A percentile compares a stretch with the other conserved stretches of the same genome.
phyloP scores from a whole-genome alignment of 371 early-diverging fungal species.

The Funneliformis caledonium region DNA sequence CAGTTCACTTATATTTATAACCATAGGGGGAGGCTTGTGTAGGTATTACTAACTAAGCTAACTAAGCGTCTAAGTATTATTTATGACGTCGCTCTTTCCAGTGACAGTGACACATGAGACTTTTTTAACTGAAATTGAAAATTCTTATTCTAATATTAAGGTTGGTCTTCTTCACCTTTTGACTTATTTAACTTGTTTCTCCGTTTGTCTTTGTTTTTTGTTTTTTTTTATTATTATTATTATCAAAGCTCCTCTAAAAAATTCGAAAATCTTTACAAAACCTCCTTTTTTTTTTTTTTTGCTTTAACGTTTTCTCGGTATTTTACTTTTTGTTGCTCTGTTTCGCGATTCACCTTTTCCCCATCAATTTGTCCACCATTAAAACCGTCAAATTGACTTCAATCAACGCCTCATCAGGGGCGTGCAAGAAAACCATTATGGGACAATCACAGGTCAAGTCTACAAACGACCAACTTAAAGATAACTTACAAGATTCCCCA shows the following conservation, averaged over 20 bases:
- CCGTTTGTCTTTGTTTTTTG: too few species aligned
- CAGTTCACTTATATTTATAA: too few species aligned
- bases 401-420: constrained; percentile 32
- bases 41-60: background rate
- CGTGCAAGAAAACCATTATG: constrained; percentile 20
- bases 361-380: constrained; percentile 10
- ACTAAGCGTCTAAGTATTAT: too few species aligned
- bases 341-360: constrained; percentile 11
- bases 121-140: background rate
- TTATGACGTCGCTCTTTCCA: background rate
- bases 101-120: background rate
- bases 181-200: background rate
- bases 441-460: constrained; percentile 30
- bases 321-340: background rate
- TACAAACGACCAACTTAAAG: background rate
- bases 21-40: background rate
- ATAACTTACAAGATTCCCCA: constrained; percentile 7
- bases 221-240: too few species aligned
- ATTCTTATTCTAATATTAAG: background rate
- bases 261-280: too few species aligned
- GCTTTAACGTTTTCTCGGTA: background rate
- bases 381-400: constrained; percentile 36
- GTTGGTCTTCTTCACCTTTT: background rate
- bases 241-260: background rate
- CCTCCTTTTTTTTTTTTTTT: background rate